phyloP scores from a whole-genome alignment of 2,329 filamentous ascomycete genomes.

The Chaetomiaceae sp. region DNA sequence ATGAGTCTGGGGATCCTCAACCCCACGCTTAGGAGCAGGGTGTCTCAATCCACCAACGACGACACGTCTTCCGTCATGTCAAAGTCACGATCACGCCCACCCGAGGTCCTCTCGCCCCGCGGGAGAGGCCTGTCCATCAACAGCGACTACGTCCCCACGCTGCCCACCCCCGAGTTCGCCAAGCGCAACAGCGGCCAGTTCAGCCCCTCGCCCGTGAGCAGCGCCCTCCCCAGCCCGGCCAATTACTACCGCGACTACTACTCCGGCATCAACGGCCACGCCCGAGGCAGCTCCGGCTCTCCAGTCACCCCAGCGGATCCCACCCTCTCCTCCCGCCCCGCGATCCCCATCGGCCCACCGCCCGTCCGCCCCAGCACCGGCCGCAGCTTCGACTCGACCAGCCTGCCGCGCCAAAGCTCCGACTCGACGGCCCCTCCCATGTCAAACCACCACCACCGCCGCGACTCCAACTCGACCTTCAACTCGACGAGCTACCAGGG shows the following conservation, averaged over 20 bases:
- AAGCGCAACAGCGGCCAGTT: slow-evolving; percentile 64
- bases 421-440: slow-evolving; percentile 37
- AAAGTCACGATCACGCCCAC: slow-evolving; percentile 45
- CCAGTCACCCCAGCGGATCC: slow-evolving; percentile 54
- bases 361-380: slow-evolving; percentile 54
- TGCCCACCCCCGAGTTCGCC: slow-evolving; percentile 62
- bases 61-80: slow-evolving; percentile 43
- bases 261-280: slow-evolving; percentile 40
- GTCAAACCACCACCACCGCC: slow-evolving; percentile 37
- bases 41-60: slow-evolving; percentile 53
- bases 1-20: slow-evolving; percentile 73
- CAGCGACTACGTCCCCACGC: slow-evolving; percentile 56
- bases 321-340: slow-evolving; percentile 42
- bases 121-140: slow-evolving; percentile 57
- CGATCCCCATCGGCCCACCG: slow-evolving; percentile 39
- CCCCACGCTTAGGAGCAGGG: slow-evolving; percentile 55
- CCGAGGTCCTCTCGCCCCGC: slow-evolving; percentile 45
- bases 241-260: slow-evolving; percentile 55
- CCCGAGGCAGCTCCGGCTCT: slow-evolving; percentile 53
- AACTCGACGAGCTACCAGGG: slow-evolving; percentile 41
- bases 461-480: slow-evolving; percentile 53
- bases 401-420: slow-evolving; percentile 46
- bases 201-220: slow-evolving; percentile 51
- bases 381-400: slow-evolving; percentile 53
- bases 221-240: slow-evolving; percentile 44